phyloP scores from a whole-genome alignment of 345 rosid genomes.

The Hibiscus mutabilis region DNA sequence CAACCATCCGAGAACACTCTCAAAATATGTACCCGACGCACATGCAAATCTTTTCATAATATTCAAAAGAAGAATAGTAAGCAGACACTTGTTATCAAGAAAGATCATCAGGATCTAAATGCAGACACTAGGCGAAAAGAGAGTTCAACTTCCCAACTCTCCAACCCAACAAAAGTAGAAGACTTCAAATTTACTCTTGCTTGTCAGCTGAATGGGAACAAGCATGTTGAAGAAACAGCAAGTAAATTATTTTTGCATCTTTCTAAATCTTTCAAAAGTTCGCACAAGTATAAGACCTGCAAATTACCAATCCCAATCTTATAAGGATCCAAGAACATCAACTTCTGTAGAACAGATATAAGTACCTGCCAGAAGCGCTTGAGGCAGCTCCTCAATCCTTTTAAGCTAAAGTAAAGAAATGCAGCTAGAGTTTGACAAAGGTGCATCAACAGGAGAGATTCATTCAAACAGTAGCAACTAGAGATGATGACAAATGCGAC shows the following conservation, averaged over 20 bases:
- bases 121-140: not conserved
- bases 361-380: not conserved
- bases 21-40: too few relatives aligned
- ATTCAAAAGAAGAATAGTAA: too few relatives aligned
- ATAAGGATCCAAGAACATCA: conserved; percentile 18
- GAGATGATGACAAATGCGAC: conserved; percentile 45
- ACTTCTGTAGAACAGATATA: not conserved
- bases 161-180: not conserved
- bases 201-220: conserved; percentile 5
- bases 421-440: not conserved
- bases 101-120: not conserved
- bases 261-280: not conserved
- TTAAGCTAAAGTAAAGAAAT: not conserved
- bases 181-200: conserved; percentile 3
- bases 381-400: not conserved
- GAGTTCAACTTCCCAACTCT: conserved; percentile 3
- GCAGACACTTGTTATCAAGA: too few relatives aligned
- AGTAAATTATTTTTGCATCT: not conserved
- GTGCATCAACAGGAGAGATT: not conserved
- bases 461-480: conserved; percentile 29
- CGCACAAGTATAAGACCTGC: not conserved
- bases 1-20: too few relatives aligned
- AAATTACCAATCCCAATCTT: conserved; percentile 9
- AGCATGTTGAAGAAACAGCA: not conserved
- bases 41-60: too few relatives aligned